Base-by-base conservation (phyloP, 78 protist genomes). In the Dictyostelium brefeldianum region DNA sequence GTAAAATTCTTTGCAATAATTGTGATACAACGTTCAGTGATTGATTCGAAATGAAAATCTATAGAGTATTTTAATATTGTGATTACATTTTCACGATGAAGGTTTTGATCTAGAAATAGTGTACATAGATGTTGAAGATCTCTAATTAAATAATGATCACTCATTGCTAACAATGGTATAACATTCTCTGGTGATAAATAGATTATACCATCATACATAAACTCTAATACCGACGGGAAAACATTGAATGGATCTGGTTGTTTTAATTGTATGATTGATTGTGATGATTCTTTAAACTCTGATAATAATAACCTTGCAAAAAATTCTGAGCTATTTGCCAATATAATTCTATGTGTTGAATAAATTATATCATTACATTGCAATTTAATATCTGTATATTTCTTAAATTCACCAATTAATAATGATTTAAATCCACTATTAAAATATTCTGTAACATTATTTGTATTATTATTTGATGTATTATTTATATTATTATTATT, bases 181-280 rank as follows among this genome's bases (percentile, higher is more conserved):
- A 85, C 96, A 71, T 87, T 93, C 46, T 67, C 83, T 25, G 91
- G 83, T 51, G 92, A 65, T 11, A 93, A 22, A 29, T 65, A 50
- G 41, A 81, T 90, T 3, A 78, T 81, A 62, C 96, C 96, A 65
- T 83, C 89, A 71, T 93, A 93, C 96, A 93, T 93, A 54, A 83
- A 93, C 46, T 20, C 48, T 81, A 91, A 50, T n/a, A 91, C 93
- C 65, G 57, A 41, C 9, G 64, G 62, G 56, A 87, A 87, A 5
- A 87, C 84, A 65, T 87, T 87, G 81, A 48, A 78, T 27, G 93
- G 93, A 51, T 87, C 93, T 4, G 93, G 93, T 47, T 78, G 84
- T n/a, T 48, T 51, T 18, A 87, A 64, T 50, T 74, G 79, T 1
- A 87, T 87, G 0, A 87, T 12, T 48, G 83, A 14, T 31, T 87